Percentiles rank a stretch among this genome's conserved stretches.
phyloP scores from a whole-genome alignment of 441 rosid species.

The Pelargonium cotyledonis region DNA sequence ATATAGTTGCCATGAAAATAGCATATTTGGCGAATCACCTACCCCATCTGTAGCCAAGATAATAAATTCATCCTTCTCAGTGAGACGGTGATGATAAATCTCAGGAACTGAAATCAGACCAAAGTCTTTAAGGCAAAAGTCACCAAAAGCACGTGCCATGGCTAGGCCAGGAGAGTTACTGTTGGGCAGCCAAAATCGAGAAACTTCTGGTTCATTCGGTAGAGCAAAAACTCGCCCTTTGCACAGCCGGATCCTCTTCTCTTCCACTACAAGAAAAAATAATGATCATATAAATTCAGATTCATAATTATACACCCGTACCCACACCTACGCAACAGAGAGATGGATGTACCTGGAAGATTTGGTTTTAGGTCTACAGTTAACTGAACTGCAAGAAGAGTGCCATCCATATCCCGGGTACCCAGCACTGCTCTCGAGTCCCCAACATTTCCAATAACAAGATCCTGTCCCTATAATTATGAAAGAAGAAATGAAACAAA shows the following conservation, averaged over 20 bases:
- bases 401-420: conserved; percentile 1
- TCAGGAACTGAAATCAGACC: conserved; percentile 7
- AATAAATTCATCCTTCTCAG: not conserved
- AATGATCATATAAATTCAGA: not conserved
- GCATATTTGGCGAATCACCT: not conserved
- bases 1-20: not conserved
- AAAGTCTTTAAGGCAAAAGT: conserved; percentile 3
- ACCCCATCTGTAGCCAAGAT: conserved; percentile 11
- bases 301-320: not conserved
- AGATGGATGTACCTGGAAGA: conserved; percentile 3
- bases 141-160: conserved; percentile 7
- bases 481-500: not conserved
- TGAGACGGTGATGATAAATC: conserved; percentile 5
- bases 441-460: conserved; percentile 8
- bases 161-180: conserved; percentile 7
- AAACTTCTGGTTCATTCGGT: conserved; percentile 5
- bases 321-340: not conserved
- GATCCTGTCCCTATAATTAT: not conserved
- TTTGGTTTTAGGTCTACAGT: conserved; percentile 9
- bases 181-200: conserved; percentile 9
- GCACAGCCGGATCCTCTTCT: conserved; percentile 4
- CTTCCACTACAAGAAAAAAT: not conserved
- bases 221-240: conserved; percentile 8
- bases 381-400: conserved; percentile 3
- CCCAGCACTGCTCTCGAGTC: conserved; percentile 1